Evolutionary conservation across 768 basidiomycete genomes (phyloP).

Genomic region (Boletus fagicola): DNA sequence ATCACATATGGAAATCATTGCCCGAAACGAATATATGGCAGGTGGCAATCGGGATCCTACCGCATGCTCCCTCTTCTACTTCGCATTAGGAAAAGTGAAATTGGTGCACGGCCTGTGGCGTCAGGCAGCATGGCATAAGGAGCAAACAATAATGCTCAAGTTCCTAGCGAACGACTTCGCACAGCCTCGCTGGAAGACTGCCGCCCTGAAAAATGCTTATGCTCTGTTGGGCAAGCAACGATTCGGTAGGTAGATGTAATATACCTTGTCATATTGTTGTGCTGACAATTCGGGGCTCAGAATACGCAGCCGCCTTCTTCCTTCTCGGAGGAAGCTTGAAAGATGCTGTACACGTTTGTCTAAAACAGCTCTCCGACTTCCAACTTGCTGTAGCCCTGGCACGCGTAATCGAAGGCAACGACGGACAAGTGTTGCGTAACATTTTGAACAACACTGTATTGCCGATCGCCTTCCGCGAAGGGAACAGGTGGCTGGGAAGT

Average conservation of each 20-base stretch:
- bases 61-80: slow-evolving; percentile 87
- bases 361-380: slow-evolving; percentile 85
- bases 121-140: slow-evolving; percentile 91
- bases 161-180: slow-evolving; percentile 91
- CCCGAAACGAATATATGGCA: slow-evolving; percentile 89
- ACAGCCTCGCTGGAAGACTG: slow-evolving; percentile 81
- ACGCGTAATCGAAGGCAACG: slow-evolving; percentile 78
- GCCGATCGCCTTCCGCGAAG: slow-evolving; percentile 80
- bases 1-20: slow-evolving; percentile 81
- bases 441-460: slow-evolving; percentile 76
- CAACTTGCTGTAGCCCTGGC: slow-evolving; percentile 88
- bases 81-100: slow-evolving; percentile 89
- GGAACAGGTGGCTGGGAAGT: slow-evolving; percentile 90
- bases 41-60: slow-evolving; percentile 88
- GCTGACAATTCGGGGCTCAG: slow-evolving; percentile 41
- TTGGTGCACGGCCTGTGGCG: slow-evolving; percentile 95
- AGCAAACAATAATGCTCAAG: slow-evolving; percentile 85
- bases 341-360: slow-evolving; percentile 89
- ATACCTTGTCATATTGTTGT: neutral
- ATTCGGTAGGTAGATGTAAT: slow-evolving; percentile 60
- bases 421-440: slow-evolving; percentile 70
- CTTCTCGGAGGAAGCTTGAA: slow-evolving; percentile 83
- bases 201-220: slow-evolving; percentile 95
- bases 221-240: slow-evolving; percentile 87
- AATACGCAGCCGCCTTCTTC: slow-evolving; percentile 99